phyloP scores from a whole-genome alignment of 345 rosid genomes.

The Nasturtium officinale region DNA sequence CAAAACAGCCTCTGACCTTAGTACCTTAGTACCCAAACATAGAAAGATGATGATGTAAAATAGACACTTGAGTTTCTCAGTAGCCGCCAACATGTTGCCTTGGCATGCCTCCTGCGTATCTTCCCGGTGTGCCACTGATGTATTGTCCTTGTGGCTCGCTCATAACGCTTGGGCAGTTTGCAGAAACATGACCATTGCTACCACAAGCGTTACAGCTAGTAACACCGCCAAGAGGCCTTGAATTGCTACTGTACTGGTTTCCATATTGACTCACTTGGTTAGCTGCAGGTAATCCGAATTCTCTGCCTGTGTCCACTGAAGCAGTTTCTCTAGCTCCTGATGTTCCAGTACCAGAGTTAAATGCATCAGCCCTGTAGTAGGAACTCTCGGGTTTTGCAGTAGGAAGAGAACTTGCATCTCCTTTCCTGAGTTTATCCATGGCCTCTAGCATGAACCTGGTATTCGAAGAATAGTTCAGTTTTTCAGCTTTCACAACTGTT shows the following conservation, averaged over 20 bases:
- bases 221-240: conserved; percentile 16
- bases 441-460: conserved; percentile 65
- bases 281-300: conserved; percentile 41
- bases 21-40: neutral
- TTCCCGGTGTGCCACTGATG: conserved; percentile 47
- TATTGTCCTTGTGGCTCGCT: conserved; percentile 54
- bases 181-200: conserved; percentile 58
- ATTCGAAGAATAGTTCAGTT: conserved; percentile 59
- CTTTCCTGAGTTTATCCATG: conserved; percentile 56
- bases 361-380: conserved; percentile 35
- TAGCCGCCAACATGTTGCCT: conserved; percentile 57
- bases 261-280: conserved; percentile 57
- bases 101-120: conserved; percentile 46
- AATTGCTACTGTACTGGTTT: conserved; percentile 41
- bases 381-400: conserved; percentile 40
- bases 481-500: conserved; percentile 76
- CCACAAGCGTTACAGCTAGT: conserved; percentile 64
- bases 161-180: conserved; percentile 75
- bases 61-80: conserved; percentile 24
- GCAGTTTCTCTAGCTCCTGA: conserved; percentile 46
- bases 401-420: conserved; percentile 40
- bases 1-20: conserved; percentile 19
- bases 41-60: neutral
- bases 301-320: conserved; percentile 32
- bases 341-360: conserved; percentile 36